A percentile compares a stretch with the other conserved stretches of the same genome.
Conservation (phyloP, 441 rosid species). For the Raphanus hybrid region DNA sequence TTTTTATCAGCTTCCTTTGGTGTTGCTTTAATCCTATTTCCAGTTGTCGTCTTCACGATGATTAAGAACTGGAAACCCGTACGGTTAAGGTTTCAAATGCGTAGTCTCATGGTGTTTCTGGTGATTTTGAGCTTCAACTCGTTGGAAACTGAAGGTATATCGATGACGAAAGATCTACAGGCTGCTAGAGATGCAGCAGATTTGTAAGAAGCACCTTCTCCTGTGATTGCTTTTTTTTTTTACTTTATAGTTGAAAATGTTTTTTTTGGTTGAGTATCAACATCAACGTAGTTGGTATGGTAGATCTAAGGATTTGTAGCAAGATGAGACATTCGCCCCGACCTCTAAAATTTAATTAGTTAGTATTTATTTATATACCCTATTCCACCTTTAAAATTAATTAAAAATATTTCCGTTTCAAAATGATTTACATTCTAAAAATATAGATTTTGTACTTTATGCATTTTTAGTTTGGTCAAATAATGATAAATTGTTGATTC, state of each 20-base stretch:
- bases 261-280: constrained; percentile 23
- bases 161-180: constrained; percentile 9
- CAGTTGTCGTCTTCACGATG: constrained; percentile 23
- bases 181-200: constrained; percentile 10
- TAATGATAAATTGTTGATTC: too few relatives aligned
- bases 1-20: neutral
- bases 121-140: constrained; percentile 36
- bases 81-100: constrained; percentile 34
- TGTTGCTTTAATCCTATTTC: constrained; percentile 6
- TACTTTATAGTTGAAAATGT: constrained; percentile 11
- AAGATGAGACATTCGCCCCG: too few relatives aligned
- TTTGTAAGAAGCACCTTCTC: constrained; percentile 33
- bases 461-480: too few relatives aligned
- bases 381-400: too few relatives aligned
- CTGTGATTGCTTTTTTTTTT: neutral
- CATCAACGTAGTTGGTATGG: constrained; percentile 28
- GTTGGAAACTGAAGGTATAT: constrained; percentile 24
- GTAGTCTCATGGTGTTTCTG: constrained; percentile 9
- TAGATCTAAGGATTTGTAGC: neutral
- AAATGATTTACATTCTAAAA: too few relatives aligned
- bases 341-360: too few relatives aligned
- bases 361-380: too few relatives aligned
- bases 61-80: constrained; percentile 28
- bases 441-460: too few relatives aligned
- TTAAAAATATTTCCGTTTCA: too few relatives aligned